These are phyloP conservation scores for Tephrocybe sp. DNA, from an alignment of 768 basidiomycete genomes.

Conservation along the genomic window DNA sequence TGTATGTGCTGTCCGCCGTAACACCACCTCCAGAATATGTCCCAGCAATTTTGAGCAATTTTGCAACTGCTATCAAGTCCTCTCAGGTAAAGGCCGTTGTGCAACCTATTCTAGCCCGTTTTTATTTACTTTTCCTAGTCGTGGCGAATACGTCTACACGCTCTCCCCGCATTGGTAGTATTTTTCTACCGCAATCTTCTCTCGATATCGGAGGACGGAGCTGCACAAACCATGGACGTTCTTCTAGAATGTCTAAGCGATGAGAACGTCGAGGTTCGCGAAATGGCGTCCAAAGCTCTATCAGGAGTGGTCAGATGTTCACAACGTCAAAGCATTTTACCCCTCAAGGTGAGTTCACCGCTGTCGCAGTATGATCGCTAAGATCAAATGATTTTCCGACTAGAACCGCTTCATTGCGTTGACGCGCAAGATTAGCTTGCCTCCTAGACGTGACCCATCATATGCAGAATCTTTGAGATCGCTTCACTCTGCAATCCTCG, in stretches of 20 bases:
- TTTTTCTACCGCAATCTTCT: constrained; percentile 91
- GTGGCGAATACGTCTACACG: constrained; percentile 87
- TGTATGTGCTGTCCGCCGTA: constrained; percentile 81
- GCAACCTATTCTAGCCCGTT: background rate
- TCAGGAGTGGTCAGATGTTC: constrained; percentile 88
- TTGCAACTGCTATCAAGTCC: constrained; percentile 71
- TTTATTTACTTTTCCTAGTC: constrained; percentile 45
- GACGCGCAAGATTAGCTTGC: constrained; percentile 60
- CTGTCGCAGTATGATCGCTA: constrained; percentile 9
- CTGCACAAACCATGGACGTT: constrained; percentile 76
- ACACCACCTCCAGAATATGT: constrained; percentile 69
- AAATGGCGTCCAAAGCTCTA: constrained; percentile 84
- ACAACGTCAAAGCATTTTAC: constrained; percentile 82
- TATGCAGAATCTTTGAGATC: constrained; percentile 73
- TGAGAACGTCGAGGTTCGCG: constrained; percentile 90
- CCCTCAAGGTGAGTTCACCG: constrained; percentile 61
- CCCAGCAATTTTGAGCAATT: constrained; percentile 54
- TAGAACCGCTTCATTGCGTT: constrained; percentile 80
- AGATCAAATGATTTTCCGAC: constrained; percentile 10
- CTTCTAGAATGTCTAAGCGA: constrained; percentile 82
- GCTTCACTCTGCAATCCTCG: constrained; percentile 87
- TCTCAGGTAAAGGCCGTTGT: constrained; percentile 53
- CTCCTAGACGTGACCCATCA: constrained; percentile 61
- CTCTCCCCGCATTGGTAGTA: constrained; percentile 82
- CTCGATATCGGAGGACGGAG: constrained; percentile 63